Evolutionary conservation across 768 basidiomycete genomes (phyloP), one percentile per base, ranked within the genome.

Genomic region (Tulasnella calospora): DNA sequence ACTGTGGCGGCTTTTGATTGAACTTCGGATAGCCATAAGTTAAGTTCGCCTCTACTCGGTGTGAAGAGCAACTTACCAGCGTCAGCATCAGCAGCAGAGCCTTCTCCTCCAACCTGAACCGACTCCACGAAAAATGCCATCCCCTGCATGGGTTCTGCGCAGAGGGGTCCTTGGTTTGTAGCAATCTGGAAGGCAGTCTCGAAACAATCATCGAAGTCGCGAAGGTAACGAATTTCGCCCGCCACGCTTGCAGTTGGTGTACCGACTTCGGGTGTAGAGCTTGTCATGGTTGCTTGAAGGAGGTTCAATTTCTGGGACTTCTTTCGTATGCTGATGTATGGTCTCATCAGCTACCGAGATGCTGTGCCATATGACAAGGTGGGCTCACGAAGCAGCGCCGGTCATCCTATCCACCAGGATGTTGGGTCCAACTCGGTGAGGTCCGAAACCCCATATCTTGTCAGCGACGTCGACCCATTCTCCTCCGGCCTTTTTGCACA

Each of bases 121-220:
- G 86, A 86, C 83, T 98, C 96, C 0, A 98, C 88, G 79, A 97
- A 94, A 85, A 92, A 99, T 0, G 91, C 94, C 86, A 99, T 86
- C 0, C 97, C 97, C 81, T 96, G 92, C 10, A 98, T 90, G 1
- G 98, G 98, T 83, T 99, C 98, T 9, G 92, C 92, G 81, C 98
- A 99, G 27, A 99, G 85, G 17, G 98, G 97, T 0, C 98, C 98
- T 84, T 96, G 95, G 83, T 95, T 92, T 1, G 92, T 92, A 0
- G 95, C 96, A 71, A 99, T 88, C 85, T 98, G 96, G 85, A 99
- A 99, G 1, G 96, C 97, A 5, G 92, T 92, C 83, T 98, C 96
- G 40, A 99, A 87, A 80, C 92, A 88, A 76, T 90, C 90, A 81
- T 96, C 92, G 80, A 98, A 94, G 80, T 95, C 90, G n/a, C 77